phyloP scores from a whole-genome alignment of 139 green algal species.

The Chlorella vulgaris region DNA sequence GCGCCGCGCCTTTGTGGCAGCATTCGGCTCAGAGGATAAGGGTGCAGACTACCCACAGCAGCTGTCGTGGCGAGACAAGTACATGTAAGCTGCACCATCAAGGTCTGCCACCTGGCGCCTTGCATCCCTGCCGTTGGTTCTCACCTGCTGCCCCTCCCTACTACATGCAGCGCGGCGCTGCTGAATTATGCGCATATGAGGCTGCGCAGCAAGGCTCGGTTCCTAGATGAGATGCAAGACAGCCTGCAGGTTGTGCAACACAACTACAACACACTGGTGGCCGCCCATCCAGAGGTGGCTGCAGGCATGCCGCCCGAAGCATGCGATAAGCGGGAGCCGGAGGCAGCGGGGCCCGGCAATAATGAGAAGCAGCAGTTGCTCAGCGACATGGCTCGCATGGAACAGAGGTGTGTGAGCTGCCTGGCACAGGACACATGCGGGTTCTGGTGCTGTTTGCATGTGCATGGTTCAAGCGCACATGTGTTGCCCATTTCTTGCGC shows the following conservation, averaged over 20 bases:
- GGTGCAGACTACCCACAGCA: neutral
- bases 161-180: conserved; percentile 5
- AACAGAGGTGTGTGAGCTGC: no score
- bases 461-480: no score
- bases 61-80: conserved; percentile 7
- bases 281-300: no score
- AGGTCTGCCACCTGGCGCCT: neutral
- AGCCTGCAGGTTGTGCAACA: conserved; percentile 20
- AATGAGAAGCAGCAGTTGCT: no score
- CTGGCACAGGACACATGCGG: no score
- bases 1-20: neutral
- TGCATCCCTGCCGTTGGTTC: neutral
- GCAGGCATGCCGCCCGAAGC: no score
- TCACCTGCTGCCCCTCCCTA: neutral
- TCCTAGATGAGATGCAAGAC: conserved; percentile 21
- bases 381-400: no score
- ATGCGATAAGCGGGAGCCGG: no score
- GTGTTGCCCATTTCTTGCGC: no score
- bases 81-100: neutral
- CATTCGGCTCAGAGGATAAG: neutral
- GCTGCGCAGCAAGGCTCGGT: conserved; percentile 29
- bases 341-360: no score
- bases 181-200: neutral
- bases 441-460: no score
- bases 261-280: no score